Evolutionary conservation across 306 rosid species (phyloP), one percentile per base, ranked within the genome.

Genomic region (Styphnolobium japonicum): DNA sequence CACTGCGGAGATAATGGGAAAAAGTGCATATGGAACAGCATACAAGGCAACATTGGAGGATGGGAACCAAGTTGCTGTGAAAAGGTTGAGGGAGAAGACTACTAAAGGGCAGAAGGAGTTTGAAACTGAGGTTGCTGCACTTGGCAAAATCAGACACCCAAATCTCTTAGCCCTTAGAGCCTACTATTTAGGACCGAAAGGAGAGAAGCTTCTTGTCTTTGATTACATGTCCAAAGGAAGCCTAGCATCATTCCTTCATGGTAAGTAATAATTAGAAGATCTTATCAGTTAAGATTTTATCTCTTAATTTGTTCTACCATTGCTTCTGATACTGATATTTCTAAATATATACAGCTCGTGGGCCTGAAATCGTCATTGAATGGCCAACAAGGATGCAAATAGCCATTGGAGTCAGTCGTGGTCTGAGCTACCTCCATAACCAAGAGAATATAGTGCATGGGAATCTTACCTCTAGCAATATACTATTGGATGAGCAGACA

Each of bases 1-100:
- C 10, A 91, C 97, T 40, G 98, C 98, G 5, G 98, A 93, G 88
- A 93, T 93, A 56, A 91, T 93, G 93, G 98, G 98, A 0, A 93
- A 90, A 78, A 93, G 92, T 74, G 87, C 97, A 8, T 93, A 85
- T 85, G 98, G 98, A 51, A 93, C 98, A 33, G 97, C 97, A 10
- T 93, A 93, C 61, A 93, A 93, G 80, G 97, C 98, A 37, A 90
- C 95, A 57, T 58, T 93, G 57, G 98, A 93, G 70, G 98, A 93
- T 87, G 95, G 92, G 2, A 80, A 90, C 84, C 90, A 89, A 68
- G 97, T 93, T 81, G 95, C 93, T 25, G 98, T 93, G 84, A 93
- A 93, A 78, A 91, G 98, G 75, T 46, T 93, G 90, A 90, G 98
- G 67, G 98, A 93, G 60, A 93, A 93, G 77, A 87, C 86, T 34